A percentile compares a stretch with the other conserved stretches of the same genome.
Conservation (phyloP, 345 rosid genomes). For the Punica granatum region DNA sequence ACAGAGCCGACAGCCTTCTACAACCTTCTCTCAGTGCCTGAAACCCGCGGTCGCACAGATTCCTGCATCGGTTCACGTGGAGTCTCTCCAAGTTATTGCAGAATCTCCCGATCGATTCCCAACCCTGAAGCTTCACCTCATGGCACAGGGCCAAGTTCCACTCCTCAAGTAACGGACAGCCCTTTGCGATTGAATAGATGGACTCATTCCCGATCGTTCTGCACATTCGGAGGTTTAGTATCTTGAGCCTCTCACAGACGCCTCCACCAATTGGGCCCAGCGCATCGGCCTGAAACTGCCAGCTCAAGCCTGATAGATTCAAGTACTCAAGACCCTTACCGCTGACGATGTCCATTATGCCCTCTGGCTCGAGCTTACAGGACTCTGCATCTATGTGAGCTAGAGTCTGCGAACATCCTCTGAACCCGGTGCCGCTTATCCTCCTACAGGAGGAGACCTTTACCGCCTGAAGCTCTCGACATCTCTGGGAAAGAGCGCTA, state of each 20-base stretch:
- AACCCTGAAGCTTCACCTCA: conserved; percentile 45
- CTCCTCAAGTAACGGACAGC: conserved; percentile 62
- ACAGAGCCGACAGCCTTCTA: conserved; percentile 40
- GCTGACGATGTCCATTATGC: conserved; percentile 48
- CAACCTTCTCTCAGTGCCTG: conserved; percentile 59
- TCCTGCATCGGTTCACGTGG: conserved; percentile 60
- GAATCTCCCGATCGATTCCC: conserved; percentile 46
- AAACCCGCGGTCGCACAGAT: conserved; percentile 51
- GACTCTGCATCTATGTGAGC: conserved; percentile 44
- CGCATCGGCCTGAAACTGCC: conserved; percentile 20
- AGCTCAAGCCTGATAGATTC: conserved; percentile 30
- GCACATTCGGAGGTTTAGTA: conserved; percentile 58
- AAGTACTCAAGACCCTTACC: conserved; percentile 64
- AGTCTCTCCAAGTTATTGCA: conserved; percentile 57
- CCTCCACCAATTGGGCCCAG: conserved; percentile 48
- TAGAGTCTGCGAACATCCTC: conserved; percentile 50
- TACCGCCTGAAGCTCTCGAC: conserved; percentile 44
- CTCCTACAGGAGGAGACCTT: conserved; percentile 43
- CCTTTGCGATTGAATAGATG: conserved; percentile 50
- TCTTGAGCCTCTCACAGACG: conserved; percentile 38
- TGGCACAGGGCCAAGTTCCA: conserved; percentile 70
- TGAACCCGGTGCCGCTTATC: conserved; percentile 47
- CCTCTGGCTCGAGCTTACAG: conserved; percentile 49
- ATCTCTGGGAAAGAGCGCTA: conserved; percentile 32
- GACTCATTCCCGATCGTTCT: conserved; percentile 56